These are phyloP conservation scores for Vigna mungo DNA, from an alignment of 306 rosid species.

Conservation along the genomic window DNA sequence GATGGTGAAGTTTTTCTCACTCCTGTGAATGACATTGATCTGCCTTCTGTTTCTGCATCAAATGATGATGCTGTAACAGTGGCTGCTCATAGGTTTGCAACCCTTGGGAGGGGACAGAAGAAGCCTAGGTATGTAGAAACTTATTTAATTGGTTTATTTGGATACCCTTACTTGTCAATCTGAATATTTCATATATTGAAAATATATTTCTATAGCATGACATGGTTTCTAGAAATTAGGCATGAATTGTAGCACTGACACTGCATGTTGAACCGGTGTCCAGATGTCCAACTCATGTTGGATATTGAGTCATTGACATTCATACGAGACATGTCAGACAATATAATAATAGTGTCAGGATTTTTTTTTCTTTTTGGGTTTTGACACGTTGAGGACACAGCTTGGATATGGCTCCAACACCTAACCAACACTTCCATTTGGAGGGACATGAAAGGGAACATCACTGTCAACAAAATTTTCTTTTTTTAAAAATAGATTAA, in stretches of 20 bases:
- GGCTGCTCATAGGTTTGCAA: slow-evolving; percentile 75
- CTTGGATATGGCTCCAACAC: neutral
- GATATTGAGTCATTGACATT: neutral
- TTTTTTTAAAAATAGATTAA: neutral
- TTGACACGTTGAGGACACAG: neutral
- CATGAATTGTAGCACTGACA: slow-evolving; percentile 3
- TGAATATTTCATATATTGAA: slow-evolving; percentile 32
- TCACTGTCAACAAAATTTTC: neutral
- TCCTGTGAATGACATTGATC: slow-evolving; percentile 70
- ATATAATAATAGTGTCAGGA: neutral
- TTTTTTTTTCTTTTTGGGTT: neutral
- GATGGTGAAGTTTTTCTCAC: slow-evolving; percentile 65
- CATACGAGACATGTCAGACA: neutral
- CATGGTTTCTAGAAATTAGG: slow-evolving; percentile 20
- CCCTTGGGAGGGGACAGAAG: slow-evolving; percentile 65
- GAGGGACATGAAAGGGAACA: neutral
- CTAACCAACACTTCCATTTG: neutral
- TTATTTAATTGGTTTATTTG: slow-evolving; percentile 23
- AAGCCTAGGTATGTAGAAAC: slow-evolving; percentile 60
- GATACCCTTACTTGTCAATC: slow-evolving; percentile 2
- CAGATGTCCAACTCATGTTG: neutral
- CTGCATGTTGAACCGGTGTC: neutral
- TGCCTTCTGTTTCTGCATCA: slow-evolving; percentile 67
- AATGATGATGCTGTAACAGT: slow-evolving; percentile 65
- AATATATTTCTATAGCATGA: neutral